These are phyloP conservation scores for Phytophthora ramorum DNA, from an alignment of 352 stramenopile genomes.

Conservation along the genomic window DNA sequence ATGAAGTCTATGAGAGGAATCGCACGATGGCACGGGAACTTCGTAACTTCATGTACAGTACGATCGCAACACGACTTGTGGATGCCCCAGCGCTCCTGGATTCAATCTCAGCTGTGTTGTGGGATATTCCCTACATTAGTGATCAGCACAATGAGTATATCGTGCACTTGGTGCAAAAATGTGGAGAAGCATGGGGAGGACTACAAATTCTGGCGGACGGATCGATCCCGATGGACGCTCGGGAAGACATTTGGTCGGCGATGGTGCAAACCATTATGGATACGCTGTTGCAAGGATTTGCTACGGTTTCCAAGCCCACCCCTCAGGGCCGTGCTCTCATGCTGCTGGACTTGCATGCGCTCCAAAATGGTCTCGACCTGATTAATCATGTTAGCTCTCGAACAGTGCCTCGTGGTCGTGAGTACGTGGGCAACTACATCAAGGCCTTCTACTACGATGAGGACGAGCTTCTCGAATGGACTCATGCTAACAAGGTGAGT, in stretches of 20 bases:
- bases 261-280: constrained; percentile 91
- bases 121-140: constrained; percentile 73
- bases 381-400: constrained; percentile 81
- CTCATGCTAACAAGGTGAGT: constrained; percentile 73
- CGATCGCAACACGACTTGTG: constrained; percentile 54
- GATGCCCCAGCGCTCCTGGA: constrained; percentile 51
- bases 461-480: constrained; percentile 85
- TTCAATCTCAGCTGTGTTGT: constrained; percentile 58
- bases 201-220: constrained; percentile 75
- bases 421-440: constrained; percentile 86
- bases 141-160: constrained; percentile 85
- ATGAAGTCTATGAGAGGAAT: constrained; percentile 72
- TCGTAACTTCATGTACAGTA: constrained; percentile 68
- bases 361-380: constrained; percentile 84
- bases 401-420: constrained; percentile 52
- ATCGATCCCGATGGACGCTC: constrained; percentile 67
- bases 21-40: constrained; percentile 58
- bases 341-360: constrained; percentile 95
- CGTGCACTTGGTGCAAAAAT: constrained; percentile 78
- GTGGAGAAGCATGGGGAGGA: constrained; percentile 78
- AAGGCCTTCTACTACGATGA: constrained; percentile 93
- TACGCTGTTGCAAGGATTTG: constrained; percentile 92
- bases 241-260: constrained; percentile 80
- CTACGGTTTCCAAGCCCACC: constrained; percentile 89
- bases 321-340: constrained; percentile 96